These are phyloP conservation scores for Apiospora phragmitis DNA, from an alignment of 2,329 filamentous ascomycete species.

Conservation along the genomic window DNA sequence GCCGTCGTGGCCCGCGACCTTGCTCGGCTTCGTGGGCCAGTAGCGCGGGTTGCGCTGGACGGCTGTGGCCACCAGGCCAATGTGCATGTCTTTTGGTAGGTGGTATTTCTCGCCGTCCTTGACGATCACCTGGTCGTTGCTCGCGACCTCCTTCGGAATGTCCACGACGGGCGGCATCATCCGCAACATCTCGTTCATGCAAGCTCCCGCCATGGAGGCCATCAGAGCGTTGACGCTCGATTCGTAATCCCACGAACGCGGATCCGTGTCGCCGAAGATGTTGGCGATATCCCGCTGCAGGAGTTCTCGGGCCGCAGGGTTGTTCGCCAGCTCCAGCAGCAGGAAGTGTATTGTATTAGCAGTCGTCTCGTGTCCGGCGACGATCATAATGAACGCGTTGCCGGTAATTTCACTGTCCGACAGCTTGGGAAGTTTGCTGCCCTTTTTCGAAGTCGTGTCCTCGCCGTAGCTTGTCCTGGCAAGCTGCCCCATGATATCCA, in stretches of 20 bases:
- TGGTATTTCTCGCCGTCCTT: slow-evolving; percentile 49
- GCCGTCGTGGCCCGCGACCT: slow-evolving; percentile 40
- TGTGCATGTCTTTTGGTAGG: slow-evolving; percentile 51
- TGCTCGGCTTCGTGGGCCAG: slow-evolving; percentile 62
- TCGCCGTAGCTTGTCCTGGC: slow-evolving; percentile 43
- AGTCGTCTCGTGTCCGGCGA: slow-evolving; percentile 81
- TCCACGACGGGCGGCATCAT: slow-evolving; percentile 69
- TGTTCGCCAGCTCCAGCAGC: slow-evolving; percentile 66
- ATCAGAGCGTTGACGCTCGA: slow-evolving; percentile 64
- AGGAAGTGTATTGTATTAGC: slow-evolving; percentile 75
- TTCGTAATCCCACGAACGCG: slow-evolving; percentile 71
- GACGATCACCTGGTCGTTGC: slow-evolving; percentile 55
- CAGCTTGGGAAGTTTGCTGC: slow-evolving; percentile 39
- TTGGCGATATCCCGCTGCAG: slow-evolving; percentile 70
- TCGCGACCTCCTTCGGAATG: slow-evolving; percentile 66
- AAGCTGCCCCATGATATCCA: slow-evolving; percentile 55
- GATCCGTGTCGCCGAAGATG: slow-evolving; percentile 59
- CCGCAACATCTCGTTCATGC: slow-evolving; percentile 77
- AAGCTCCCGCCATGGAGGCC: slow-evolving; percentile 69
- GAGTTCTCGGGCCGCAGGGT: slow-evolving; percentile 61
- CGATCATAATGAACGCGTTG: slow-evolving; percentile 67
- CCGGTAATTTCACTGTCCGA: slow-evolving; percentile 67
- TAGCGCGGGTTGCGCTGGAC: slow-evolving; percentile 69
- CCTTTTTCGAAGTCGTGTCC: slow-evolving; percentile 18
- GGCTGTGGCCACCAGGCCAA: slow-evolving; percentile 57